A percentile compares a stretch with the other conserved stretches of the same genome.
These are phyloP conservation scores for Raddia distichophylla DNA, from an alignment of 176 grass and related monocot species.

Conservation along the genomic window DNA sequence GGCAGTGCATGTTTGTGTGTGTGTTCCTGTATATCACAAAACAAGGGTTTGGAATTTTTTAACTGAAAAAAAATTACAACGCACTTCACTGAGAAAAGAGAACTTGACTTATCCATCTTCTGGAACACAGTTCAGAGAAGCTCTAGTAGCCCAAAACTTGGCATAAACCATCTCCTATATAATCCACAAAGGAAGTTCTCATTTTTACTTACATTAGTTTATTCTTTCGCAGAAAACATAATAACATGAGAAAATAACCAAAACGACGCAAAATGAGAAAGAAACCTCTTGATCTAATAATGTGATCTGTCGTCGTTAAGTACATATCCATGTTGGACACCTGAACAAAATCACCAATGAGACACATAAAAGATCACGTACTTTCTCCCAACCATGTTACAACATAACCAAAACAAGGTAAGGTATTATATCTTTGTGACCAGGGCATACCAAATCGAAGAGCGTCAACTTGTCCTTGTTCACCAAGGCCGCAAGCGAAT, in stretches of 20 bases:
- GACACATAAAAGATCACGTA: slow-evolving; percentile 1
- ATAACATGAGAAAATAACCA: slow-evolving; percentile 7
- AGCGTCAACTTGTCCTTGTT: slow-evolving; percentile 70
- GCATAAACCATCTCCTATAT: neutral
- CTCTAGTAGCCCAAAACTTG: slow-evolving; percentile 18
- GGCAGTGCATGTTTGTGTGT: neutral
- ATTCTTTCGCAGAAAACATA: slow-evolving; percentile 1
- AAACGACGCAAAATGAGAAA: slow-evolving; percentile 10
- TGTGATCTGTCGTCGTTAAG: slow-evolving; percentile 77
- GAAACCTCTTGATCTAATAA: slow-evolving; percentile 79
- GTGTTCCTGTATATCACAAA: neutral
- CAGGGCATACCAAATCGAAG: slow-evolving; percentile 65
- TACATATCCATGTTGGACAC: slow-evolving; percentile 93
- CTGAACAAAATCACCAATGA: slow-evolving; percentile 52
- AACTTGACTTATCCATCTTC: slow-evolving; percentile 16
- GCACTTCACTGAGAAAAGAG: slow-evolving; percentile 26
- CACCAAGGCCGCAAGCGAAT: slow-evolving; percentile 62
- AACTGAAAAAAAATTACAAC: neutral
- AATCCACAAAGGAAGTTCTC: slow-evolving; percentile 3
- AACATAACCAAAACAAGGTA: neutral
- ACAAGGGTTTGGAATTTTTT: neutral
- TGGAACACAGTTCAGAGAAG: neutral
- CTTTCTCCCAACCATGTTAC: neutral
- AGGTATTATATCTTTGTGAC: neutral
- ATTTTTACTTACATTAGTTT: slow-evolving; percentile 1